A percentile compares a stretch with the other conserved stretches of the same genome.
Conservation (phyloP, 768 basidiomycete genomes). For the Termitomyces sp. region DNA sequence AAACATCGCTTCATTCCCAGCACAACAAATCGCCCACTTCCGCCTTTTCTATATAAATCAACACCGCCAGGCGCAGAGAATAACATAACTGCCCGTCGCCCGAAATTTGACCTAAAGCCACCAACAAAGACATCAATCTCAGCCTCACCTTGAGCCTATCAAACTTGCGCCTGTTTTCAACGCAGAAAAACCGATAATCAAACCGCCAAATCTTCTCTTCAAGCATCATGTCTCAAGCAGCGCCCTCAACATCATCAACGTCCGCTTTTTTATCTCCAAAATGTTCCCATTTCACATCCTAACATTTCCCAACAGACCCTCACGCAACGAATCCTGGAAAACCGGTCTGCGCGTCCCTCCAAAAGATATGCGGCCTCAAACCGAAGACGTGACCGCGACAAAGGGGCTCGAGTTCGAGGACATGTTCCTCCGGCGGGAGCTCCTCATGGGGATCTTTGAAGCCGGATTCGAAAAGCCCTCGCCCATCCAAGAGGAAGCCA, state of each 20-base stretch:
- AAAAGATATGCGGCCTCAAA: conserved; percentile 93
- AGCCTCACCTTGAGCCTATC: conserved; percentile 11
- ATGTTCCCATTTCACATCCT: neutral
- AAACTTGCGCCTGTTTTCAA: conserved; percentile 2
- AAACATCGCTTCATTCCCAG: conserved; percentile 1
- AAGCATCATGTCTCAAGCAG: conserved; percentile 28
- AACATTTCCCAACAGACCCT: conserved; percentile 23
- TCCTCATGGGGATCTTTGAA: conserved; percentile 99
- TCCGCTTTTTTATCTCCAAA: conserved; percentile 15
- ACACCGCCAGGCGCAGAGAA: conserved; percentile 4
- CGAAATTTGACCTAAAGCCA: neutral
- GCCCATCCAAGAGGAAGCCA: conserved; percentile 99
- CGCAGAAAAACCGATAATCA: conserved; percentile 6
- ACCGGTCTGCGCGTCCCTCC: conserved; percentile 75
- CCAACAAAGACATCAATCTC: conserved; percentile 8
- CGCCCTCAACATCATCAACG: conserved; percentile 31
- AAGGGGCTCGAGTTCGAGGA: conserved; percentile 97
- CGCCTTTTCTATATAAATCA: conserved; percentile 1
- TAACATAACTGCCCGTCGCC: neutral
- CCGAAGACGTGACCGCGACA: conserved; percentile 93
- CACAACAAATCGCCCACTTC: neutral
- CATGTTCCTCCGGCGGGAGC: conserved; percentile 86
- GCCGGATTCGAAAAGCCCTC: conserved; percentile 96
- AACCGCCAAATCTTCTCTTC: neutral
- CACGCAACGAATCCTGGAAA: conserved; percentile 61